Percentiles rank a stretch among this genome's conserved stretches.
These are phyloP conservation scores for Hyaloraphidium curvatum DNA, from an alignment of 192 early-diverging fungal species.

Conservation along the genomic window DNA sequence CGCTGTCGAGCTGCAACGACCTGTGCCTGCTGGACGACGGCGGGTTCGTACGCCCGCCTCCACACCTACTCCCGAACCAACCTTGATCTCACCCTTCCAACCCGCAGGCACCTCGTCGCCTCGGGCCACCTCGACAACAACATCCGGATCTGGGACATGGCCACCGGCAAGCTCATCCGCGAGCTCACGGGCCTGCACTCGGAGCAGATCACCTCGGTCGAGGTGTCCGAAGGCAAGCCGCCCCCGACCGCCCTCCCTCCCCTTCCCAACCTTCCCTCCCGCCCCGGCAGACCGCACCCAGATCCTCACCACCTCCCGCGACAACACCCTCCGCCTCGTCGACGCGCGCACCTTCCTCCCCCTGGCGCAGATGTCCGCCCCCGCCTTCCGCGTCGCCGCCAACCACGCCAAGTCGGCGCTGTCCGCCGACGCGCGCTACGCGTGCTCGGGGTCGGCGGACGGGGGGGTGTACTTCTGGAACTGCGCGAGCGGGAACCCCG, in stretches of 20 bases:
- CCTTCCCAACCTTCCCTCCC: neutral
- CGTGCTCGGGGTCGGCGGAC: neutral
- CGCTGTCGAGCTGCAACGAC: conserved; percentile 88
- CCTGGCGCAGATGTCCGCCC: conserved; percentile 28
- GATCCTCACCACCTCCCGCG: conserved; percentile 81
- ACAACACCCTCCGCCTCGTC: conserved; percentile 75
- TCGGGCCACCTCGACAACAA: conserved; percentile 91
- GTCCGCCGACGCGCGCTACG: neutral
- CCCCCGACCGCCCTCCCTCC: neutral
- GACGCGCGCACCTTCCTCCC: conserved; percentile 61
- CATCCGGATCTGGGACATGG: conserved; percentile 78
- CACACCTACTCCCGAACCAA: neutral
- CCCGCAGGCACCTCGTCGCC: conserved; percentile 46
- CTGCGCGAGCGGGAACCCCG: neutral
- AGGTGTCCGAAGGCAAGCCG: conserved; percentile 40
- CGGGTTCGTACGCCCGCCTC: conserved; percentile 19
- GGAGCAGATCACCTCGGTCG: conserved; percentile 74
- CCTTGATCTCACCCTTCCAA: neutral
- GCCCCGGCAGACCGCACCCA: conserved; percentile 33
- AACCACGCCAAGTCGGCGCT: neutral
- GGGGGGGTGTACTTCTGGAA: neutral
- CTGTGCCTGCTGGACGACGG: conserved; percentile 54
- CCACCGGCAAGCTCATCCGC: conserved; percentile 53
- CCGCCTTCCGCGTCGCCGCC: neutral
- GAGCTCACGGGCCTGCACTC: conserved; percentile 74